Percentiles rank a stretch among this genome's conserved stretches.
Evolutionary conservation across 768 basidiomycete genomes (phyloP).

Genomic region (Termitomyces titanicus): DNA sequence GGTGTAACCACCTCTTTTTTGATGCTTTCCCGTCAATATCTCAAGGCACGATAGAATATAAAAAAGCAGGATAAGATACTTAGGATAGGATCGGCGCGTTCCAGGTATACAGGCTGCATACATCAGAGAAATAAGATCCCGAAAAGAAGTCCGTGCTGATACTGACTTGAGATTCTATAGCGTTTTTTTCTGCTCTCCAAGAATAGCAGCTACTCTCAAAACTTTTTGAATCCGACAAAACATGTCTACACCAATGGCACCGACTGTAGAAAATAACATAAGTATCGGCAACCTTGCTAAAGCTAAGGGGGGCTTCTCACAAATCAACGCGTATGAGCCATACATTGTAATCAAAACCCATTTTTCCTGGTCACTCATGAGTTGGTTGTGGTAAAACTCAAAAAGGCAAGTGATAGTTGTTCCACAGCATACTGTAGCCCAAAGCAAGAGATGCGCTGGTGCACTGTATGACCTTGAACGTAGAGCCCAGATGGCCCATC

Average conservation of each 20-base stretch:
- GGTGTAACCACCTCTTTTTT: no score
- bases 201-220: conserved; percentile 5
- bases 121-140: no score
- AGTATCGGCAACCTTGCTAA: not conserved
- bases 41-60: no score
- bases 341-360: conserved; percentile 15
- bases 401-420: conserved; percentile 20
- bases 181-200: conserved; percentile 3
- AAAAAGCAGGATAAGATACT: no score
- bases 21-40: no score
- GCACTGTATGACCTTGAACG: conserved; percentile 16
- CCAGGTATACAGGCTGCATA: no score
- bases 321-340: conserved; percentile 15
- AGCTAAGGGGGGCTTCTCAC: conserved; percentile 8
- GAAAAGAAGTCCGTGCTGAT: no score
- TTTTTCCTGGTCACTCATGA: conserved; percentile 18
- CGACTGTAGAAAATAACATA: conserved; percentile 6
- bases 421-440: conserved; percentile 15
- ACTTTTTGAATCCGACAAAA: conserved; percentile 18
- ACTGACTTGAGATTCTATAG: not conserved
- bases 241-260: conserved; percentile 18
- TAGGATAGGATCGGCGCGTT: no score
- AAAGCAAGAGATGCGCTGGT: conserved; percentile 16
- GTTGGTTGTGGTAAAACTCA: conserved; percentile 18
- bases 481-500: conserved; percentile 19